A percentile compares a stretch with the other conserved stretches of the same genome.
Conservation (phyloP, 139 green algal genomes). For the Edaphochlamys debaryana region DNA sequence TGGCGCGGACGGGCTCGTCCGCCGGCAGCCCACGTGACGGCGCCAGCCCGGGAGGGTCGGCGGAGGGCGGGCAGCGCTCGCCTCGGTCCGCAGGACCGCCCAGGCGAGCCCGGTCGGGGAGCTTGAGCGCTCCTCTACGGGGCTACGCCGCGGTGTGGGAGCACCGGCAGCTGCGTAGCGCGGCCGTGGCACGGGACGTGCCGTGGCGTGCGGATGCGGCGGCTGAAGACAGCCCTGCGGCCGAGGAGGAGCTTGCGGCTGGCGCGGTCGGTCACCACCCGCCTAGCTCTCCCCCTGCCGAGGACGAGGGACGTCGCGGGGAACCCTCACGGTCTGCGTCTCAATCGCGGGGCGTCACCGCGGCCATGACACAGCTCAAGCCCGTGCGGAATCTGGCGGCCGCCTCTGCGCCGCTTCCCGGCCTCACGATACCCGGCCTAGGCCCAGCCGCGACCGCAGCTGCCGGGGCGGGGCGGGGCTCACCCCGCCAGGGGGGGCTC, state of each 20-base stretch:
- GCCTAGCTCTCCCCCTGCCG: not conserved
- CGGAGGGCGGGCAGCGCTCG: not conserved
- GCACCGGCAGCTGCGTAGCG: not conserved
- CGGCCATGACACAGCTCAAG: not conserved
- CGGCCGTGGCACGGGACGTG: no score
- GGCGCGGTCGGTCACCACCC: not conserved
- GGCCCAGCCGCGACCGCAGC: not conserved
- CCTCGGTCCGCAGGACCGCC: not conserved
- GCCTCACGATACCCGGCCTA: not conserved
- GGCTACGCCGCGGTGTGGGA: slow-evolving; percentile 7
- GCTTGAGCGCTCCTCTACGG: not conserved
- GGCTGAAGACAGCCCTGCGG: no score
- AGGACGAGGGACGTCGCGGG: not conserved
- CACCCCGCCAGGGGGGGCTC: not conserved
- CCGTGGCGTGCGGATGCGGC: no score
- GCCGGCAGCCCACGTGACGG: not conserved
- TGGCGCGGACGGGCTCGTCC: not conserved
- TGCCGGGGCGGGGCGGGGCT: not conserved
- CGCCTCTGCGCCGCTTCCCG: not conserved
- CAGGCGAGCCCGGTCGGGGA: no score
- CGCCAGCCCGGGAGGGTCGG: not conserved
- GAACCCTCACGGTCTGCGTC: no score
- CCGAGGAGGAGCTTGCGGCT: not conserved
- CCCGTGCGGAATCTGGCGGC: not conserved
- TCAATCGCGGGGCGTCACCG: no score